Percentiles rank a stretch among this genome's conserved stretches.
These are phyloP conservation scores for Trametes cubensis DNA, from an alignment of 768 basidiomycete species.

Conservation along the genomic window DNA sequence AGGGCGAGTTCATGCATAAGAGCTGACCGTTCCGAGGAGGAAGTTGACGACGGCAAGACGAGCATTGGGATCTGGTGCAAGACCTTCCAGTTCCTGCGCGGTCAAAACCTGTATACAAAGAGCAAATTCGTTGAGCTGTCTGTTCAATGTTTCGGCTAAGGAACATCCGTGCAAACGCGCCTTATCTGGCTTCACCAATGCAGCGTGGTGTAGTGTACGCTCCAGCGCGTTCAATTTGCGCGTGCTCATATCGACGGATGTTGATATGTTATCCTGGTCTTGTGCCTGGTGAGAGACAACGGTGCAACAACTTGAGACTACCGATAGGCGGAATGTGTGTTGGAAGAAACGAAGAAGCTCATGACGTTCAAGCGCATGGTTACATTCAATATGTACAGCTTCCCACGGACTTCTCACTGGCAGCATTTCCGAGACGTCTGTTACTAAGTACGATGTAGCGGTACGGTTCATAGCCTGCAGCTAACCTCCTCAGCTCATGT, in stretches of 20 bases:
- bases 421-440: too few relatives aligned
- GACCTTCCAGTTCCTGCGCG: constrained; percentile 41
- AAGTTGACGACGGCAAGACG: constrained; percentile 78
- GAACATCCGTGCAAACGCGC: neutral
- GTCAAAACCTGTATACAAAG: neutral
- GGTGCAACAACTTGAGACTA: too few relatives aligned
- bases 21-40: constrained; percentile 51
- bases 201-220: constrained; percentile 25
- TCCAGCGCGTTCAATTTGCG: constrained; percentile 21
- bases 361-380: neutral
- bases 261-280: neutral
- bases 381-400: neutral
- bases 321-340: too few relatives aligned
- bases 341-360: too few relatives aligned
- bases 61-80: constrained; percentile 59
- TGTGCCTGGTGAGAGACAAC: too few relatives aligned
- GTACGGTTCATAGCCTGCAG: too few relatives aligned
- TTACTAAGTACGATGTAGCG: too few relatives aligned
- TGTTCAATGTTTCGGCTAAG: constrained; percentile 38
- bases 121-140: neutral
- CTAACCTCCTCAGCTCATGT: too few relatives aligned
- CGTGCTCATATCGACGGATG: neutral
- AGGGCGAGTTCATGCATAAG: neutral
- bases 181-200: constrained; percentile 18
- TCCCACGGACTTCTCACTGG: too few relatives aligned